Evolutionary conservation across 208 protist genomes (phyloP), one percentile per base, ranked within the genome.

Genomic region (Borovskyia barvae): DNA sequence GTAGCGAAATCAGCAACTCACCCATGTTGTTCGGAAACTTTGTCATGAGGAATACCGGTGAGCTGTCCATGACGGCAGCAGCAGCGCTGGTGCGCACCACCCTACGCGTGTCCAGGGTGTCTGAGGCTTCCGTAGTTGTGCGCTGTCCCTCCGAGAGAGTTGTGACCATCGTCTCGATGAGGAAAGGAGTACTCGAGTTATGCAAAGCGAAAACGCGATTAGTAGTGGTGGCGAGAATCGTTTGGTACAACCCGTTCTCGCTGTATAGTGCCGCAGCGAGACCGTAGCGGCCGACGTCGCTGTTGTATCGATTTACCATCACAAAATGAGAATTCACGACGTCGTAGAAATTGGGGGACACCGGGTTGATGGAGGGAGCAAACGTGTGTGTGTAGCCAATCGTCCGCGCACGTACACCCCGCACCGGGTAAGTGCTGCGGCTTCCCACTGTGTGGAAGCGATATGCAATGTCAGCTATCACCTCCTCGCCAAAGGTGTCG

Each of bases 331-430:
- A 50, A 29, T 68, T 12, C 6, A 77, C 26, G 19, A 85, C 79
- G 24, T 87, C 73, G 49, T 61, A 87, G 46, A 75, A 83, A 53
- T 78, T 78, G 0, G 80, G 77, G 24, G 80, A 57, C 12, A 90
- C 50, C 3, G 66, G 54, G 35, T 24, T 29, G n/a, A 87, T 0
- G 50, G 17, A 32, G 3, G 33, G 42, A 0, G 12, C 19, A 35
- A 41, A 56, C 22, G 25, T 45, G 7, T 26, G 9, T 42, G 57
- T 77, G 35, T 62, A 51, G 7, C 79, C 79, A 11, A 68, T 26
- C 5, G 75, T 66, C 32, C 49, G 56, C 37, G 80, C 28, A 5
- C 51, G 54, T 3, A 72, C 39, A 28, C 39, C 8, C 28, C 5
- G 33, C 29, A 43, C 37, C 1, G 55, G 53, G 3, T 37, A 63